These are phyloP conservation scores for Trametes sanguinea DNA, from an alignment of 768 basidiomycete genomes.

Conservation along the genomic window DNA sequence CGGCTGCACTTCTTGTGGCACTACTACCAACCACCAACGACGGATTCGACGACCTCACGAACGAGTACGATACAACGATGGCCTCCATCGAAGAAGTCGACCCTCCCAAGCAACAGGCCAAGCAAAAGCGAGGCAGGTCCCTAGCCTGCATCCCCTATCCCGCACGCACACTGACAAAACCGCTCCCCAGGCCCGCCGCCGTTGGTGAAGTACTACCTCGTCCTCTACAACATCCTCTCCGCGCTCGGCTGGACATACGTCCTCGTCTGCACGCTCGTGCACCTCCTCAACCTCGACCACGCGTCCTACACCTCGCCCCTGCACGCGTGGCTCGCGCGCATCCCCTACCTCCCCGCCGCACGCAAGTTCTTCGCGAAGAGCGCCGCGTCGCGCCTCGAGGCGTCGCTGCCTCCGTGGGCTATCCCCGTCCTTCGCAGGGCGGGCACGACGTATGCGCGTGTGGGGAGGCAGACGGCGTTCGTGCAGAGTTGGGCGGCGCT, in stretches of 20 bases:
- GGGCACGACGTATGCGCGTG: slow-evolving; percentile 57
- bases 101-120: slow-evolving; percentile 5
- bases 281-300: slow-evolving; percentile 37
- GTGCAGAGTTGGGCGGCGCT: slow-evolving; percentile 85
- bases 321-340: slow-evolving; percentile 13
- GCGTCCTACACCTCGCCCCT: background rate
- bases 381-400: slow-evolving; percentile 14
- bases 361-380: slow-evolving; percentile 1
- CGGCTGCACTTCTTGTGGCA: background rate
- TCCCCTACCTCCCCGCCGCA: slow-evolving; percentile 17
- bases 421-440: slow-evolving; percentile 52
- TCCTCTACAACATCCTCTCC: slow-evolving; percentile 78
- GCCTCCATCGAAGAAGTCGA: slow-evolving; percentile 26
- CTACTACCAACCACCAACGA: background rate
- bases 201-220: slow-evolving; percentile 57
- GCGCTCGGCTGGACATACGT: slow-evolving; percentile 75
- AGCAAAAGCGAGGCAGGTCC: slow-evolving; percentile 5
- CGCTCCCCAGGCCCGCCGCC: slow-evolving; percentile 22
- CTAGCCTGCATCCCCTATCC: background rate
- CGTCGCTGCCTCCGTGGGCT: slow-evolving; percentile 38
- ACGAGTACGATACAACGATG: slow-evolving; percentile 18
- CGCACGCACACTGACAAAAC: background rate
- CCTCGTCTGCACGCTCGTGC: slow-evolving; percentile 55
- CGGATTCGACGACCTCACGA: slow-evolving; percentile 7
- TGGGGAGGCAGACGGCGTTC: slow-evolving; percentile 61